These are phyloP conservation scores for Strobilomyces dryophilus DNA, from an alignment of 768 basidiomycete genomes.

Conservation along the genomic window DNA sequence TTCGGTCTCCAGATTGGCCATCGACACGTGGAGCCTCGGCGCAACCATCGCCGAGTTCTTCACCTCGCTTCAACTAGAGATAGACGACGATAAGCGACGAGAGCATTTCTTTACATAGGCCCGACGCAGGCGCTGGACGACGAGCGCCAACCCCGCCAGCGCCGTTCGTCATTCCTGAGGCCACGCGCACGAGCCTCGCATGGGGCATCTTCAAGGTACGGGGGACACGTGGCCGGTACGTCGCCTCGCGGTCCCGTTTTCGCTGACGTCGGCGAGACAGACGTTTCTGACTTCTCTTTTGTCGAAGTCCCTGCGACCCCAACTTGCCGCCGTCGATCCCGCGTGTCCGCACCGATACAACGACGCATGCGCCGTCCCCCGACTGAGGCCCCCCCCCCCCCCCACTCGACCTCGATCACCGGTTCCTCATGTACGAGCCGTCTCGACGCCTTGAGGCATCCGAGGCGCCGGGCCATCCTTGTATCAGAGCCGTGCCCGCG, in stretches of 20 bases:
- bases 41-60: conserved; percentile 76
- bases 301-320: conserved; percentile 47
- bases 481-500: conserved; percentile 41
- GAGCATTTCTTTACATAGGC: conserved; percentile 22
- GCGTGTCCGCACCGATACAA: conserved; percentile 6
- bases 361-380: conserved; percentile 4
- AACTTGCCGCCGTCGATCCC: conserved; percentile 45
- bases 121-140: conserved; percentile 23
- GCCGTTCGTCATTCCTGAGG: conserved; percentile 28
- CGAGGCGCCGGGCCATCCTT: conserved; percentile 54
- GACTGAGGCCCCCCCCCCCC: conserved; percentile 19
- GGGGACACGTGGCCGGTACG: conserved; percentile 84
- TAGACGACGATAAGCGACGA: conserved; percentile 34
- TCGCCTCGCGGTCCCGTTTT: conserved; percentile 8
- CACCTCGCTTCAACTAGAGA: conserved; percentile 50
- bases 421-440: conserved; percentile 60
- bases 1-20: conserved; percentile 64
- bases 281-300: conserved; percentile 57
- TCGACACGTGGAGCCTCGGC: conserved; percentile 85
- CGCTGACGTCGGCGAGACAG: conserved; percentile 28
- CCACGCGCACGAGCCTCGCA: conserved; percentile 46
- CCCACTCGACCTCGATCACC: conserved; percentile 51
- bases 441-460: conserved; percentile 42
- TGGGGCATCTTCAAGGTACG: conserved; percentile 86
- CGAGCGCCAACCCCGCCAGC: conserved; percentile 35